Evolutionary conservation across 306 rosid genomes (phyloP), one percentile per base, ranked within the genome.

Genomic region (Styphnolobium japonicum): DNA sequence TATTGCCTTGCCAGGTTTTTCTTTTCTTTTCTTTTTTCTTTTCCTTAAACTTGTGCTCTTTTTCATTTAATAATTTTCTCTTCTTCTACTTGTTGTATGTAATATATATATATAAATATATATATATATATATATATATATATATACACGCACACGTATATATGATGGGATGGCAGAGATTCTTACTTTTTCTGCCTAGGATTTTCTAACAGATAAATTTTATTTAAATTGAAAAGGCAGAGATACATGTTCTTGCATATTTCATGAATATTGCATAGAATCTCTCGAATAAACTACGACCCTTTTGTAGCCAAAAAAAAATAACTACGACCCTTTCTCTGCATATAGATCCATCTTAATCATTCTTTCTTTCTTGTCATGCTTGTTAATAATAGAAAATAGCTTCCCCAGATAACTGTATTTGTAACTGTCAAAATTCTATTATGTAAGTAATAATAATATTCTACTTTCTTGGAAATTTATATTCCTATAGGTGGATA

Each of bases 1-100:
- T 53, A 88, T 92, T 76, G 97, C 97, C 49, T 76, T 92, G 81
- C 97, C 97, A 65, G 97, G 97, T 91, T 72, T 42, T 7, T 37
- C 21, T 31, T 12, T 23, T 6, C 23, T 29, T 19, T 37, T 7
- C 42, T 37, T n/a, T n/a, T n/a, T n/a, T n/a, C n/a, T 1, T 31
- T 31, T 4, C 6, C 0, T 5, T 8, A 37, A 7, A 37, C 9
- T 37, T 6, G 42, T 8, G 7, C 9, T 37, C 42, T 37, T 7
- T 46, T 1, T 46, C 6, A 4, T 27, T 25, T 1, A 14, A 25
- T 12, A 7, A 31, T 27, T 70, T 9, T 15, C 23, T 5, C 11
- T 46, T 29, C 4, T 14, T 9, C 67, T 23, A 61, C 42, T 14
- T 14, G 42, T 7, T 29, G n/a, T 12, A 4, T 33, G 15, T 37